Percentiles rank a stretch among this genome's conserved stretches.
Evolutionary conservation across 2,329 filamentous ascomycete species (phyloP).

Genomic region (Ambrosiella cleistominuta): DNA sequence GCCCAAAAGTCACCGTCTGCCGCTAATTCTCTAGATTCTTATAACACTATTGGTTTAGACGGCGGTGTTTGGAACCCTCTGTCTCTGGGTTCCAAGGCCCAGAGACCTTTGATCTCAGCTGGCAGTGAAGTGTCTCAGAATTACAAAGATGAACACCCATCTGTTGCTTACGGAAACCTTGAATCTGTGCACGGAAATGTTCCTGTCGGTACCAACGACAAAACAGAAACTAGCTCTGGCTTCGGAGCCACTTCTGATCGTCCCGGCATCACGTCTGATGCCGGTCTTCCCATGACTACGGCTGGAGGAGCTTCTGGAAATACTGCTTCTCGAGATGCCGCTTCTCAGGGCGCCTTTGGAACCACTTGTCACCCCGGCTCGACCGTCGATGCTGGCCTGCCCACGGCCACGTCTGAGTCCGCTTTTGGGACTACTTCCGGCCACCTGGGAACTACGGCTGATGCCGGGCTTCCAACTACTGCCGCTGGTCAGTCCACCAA

Average conservation of each 20-base stretch:
- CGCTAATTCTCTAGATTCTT: not conserved
- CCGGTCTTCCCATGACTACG: not conserved
- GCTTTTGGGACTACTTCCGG: not conserved
- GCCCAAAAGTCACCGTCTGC: not conserved
- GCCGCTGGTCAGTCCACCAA: too few relatives aligned
- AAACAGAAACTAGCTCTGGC: too few relatives aligned
- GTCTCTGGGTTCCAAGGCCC: not conserved
- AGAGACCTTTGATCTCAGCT: not conserved
- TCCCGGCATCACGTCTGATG: not conserved
- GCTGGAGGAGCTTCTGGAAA: not conserved
- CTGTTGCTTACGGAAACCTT: not conserved
- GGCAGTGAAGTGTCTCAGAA: not conserved
- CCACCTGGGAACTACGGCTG: not conserved
- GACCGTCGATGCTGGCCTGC: not conserved
- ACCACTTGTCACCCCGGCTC: not conserved
- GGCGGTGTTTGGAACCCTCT: constrained; percentile 6
- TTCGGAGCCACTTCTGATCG: not conserved
- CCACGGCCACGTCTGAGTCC: too few relatives aligned
- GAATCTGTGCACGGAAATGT: not conserved
- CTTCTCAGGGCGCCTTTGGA: too few relatives aligned
- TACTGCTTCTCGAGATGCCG: too few relatives aligned
- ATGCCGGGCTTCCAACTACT: not conserved
- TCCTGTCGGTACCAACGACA: not conserved
- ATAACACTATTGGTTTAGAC: not conserved
- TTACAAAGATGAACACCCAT: not conserved